Conservation (phyloP, 257 asterid genomes). For the Capsicum rhomboideum region DNA sequence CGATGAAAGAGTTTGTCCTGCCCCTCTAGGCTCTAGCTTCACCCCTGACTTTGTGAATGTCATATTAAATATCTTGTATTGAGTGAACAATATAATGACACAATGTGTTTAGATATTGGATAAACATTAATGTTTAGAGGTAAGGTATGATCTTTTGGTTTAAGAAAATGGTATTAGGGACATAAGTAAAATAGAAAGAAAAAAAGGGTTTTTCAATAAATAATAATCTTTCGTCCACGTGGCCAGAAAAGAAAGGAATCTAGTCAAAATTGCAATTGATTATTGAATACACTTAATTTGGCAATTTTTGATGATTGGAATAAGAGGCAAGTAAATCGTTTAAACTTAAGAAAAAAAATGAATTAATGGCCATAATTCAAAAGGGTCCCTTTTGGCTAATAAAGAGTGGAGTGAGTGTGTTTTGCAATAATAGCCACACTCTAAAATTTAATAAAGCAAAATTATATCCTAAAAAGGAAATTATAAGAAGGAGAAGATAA, state of each 20-base stretch:
- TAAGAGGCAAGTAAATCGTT: background rate
- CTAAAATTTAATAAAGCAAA: background rate
- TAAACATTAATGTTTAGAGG: background rate
- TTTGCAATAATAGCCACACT: background rate
- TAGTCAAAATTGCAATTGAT: background rate
- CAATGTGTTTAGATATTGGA: background rate
- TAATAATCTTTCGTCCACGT: background rate
- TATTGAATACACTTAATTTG: background rate
- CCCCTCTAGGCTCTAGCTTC: background rate
- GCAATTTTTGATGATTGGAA: background rate
- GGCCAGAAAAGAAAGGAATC: background rate
- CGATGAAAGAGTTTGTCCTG: background rate
- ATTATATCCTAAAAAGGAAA: background rate
- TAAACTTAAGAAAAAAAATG: background rate
- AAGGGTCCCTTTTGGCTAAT: background rate
- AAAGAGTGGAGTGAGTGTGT: background rate
- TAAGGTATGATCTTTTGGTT: background rate
- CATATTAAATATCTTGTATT: background rate
- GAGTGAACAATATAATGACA: background rate
- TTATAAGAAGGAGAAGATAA: background rate
- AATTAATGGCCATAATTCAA: background rate
- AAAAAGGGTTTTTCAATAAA: background rate
- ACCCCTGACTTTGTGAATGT: too few relatives aligned
- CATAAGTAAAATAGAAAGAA: background rate
- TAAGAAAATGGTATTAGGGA: background rate